These are phyloP conservation scores for Dothistroma septosporum DNA, from an alignment of 2,329 filamentous ascomycete genomes.

Conservation along the genomic window DNA sequence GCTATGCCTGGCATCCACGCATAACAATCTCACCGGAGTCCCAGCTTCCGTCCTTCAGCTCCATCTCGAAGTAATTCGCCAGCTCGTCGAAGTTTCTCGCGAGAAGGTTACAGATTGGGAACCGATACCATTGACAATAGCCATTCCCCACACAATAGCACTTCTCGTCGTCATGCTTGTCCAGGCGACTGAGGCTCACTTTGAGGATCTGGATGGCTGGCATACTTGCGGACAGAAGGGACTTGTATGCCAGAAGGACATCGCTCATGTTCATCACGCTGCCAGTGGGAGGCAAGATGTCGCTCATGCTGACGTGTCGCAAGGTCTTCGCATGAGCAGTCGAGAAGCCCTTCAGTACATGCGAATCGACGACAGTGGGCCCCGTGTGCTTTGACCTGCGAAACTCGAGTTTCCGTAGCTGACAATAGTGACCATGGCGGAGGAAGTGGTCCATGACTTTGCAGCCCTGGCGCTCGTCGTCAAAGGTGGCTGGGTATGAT, in stretches of 20 bases:
- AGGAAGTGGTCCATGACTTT: slow-evolving; percentile 3
- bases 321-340: not conserved
- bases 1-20: no score
- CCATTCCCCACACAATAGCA: not conserved
- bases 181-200: not conserved
- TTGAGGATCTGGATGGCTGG: not conserved
- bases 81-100: not conserved
- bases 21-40: not conserved
- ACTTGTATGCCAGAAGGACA: not conserved
- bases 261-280: not conserved
- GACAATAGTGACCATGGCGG: not conserved
- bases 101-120: not conserved
- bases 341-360: not conserved
- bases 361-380: not conserved
- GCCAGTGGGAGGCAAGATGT: not conserved
- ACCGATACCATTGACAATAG: not conserved
- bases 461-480: not conserved
- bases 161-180: not conserved
- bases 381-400: not conserved
- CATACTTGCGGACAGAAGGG: not conserved
- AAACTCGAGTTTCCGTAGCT: not conserved
- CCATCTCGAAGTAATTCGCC: not conserved
- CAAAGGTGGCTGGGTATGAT: not conserved
- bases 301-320: not conserved
- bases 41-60: not conserved